Evolutionary conservation across 768 basidiomycete species (phyloP), one percentile per base, ranked within the genome.

Genomic region (Rhodotorula taiwanensis): DNA sequence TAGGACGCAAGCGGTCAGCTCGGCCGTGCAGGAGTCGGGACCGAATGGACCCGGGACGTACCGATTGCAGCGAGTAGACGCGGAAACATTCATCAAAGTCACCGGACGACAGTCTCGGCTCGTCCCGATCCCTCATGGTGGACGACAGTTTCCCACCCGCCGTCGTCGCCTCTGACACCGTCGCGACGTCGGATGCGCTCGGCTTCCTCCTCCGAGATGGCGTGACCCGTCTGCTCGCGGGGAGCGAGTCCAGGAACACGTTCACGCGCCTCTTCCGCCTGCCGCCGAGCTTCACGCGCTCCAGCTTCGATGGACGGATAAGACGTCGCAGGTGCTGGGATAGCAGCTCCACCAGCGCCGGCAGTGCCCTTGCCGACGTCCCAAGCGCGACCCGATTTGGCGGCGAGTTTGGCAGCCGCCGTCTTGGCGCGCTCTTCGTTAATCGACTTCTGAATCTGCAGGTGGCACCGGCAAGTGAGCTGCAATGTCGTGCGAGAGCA

Each of bases 71-170:
- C n/a, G n/a, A n/a, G n/a, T n/a, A n/a, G n/a, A n/a, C n/a, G n/a
- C n/a, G n/a, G n/a, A n/a, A n/a, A n/a, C n/a, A n/a, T n/a, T n/a
- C n/a, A n/a, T n/a, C n/a, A n/a, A n/a, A n/a, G n/a, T 47, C 14
- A n/a, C 10, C 36, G 34, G 41, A 41, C 23, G 28, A 18, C 34
- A 3, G 55, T 25, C 39, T 49, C 27, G 14, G 63, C 58, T 20
- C 63, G 23, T n/a, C 63, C 63, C 25, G 27, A 36, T 13, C 53
- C 63, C 43, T 60, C 64, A 21, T 55, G 50, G 25, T 65, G 64
- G 36, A 51, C 41, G 23, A 65, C 64, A 8, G 43, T 65, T 36
- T 65, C 64, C 64, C 64, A 65, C n/a, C 31, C 58, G 30, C 31
- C 45, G 20, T 65, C 64, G 20, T 52, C 51, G 16, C 45, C 51